Conservation (phyloP, 164 flowering plant genomes). For the Saururus chinensis region DNA sequence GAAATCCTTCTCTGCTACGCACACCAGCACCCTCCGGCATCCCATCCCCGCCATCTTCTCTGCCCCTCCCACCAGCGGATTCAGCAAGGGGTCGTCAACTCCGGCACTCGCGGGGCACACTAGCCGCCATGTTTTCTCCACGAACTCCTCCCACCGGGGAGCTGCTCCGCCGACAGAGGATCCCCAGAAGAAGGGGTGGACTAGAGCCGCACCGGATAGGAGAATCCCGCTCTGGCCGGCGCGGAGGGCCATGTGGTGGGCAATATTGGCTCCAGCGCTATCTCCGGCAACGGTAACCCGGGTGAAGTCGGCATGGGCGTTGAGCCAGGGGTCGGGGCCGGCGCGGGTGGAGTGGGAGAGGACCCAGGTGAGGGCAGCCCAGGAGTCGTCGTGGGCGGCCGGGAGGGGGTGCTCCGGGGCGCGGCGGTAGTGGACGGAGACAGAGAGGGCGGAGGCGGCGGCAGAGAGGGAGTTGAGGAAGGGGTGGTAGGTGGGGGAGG, state of each 20-base stretch:
- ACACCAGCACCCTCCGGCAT: conserved; percentile 4
- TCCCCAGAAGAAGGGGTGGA: conserved; percentile 6
- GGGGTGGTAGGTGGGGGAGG: conserved; percentile 17
- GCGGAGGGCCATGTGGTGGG: conserved; percentile 23
- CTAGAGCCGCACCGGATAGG: no score
- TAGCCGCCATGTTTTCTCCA: neutral
- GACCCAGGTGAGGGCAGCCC: conserved; percentile 49
- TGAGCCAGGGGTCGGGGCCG: conserved; percentile 31
- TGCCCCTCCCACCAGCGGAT: conserved; percentile 1
- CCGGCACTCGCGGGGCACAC: conserved; percentile 3
- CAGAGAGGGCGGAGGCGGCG: conserved; percentile 16
- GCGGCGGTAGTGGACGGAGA: conserved; percentile 42
- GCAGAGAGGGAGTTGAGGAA: conserved; percentile 20
- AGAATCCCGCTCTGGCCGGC: no score
- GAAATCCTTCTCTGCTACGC: conserved; percentile 4
- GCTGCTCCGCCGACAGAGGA: neutral
- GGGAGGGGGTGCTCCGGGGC: conserved; percentile 44
- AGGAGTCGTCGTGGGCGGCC: conserved; percentile 30
- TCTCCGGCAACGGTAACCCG: conserved; percentile 46
- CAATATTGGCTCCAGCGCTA: conserved; percentile 49
- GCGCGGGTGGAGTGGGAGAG: conserved; percentile 17
- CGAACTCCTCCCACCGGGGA: neutral
- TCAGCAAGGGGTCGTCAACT: conserved; percentile 2
- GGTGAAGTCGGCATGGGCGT: conserved; percentile 25
- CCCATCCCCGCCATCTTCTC: neutral